Conservation (phyloP, 306 rosid genomes). For the Mucuna pruriens region DNA sequence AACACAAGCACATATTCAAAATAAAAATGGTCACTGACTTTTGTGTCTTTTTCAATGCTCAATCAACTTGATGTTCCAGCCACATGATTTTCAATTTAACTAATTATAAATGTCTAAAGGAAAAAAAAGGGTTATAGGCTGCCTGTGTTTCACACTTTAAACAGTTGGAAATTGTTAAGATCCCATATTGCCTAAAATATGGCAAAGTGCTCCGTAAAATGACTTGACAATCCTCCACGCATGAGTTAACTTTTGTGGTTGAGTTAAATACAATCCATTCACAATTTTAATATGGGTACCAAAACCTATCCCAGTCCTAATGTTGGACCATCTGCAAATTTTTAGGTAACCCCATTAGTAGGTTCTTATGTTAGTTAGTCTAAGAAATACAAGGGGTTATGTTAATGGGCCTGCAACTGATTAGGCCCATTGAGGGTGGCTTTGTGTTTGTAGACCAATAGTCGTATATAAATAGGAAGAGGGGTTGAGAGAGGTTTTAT, state of each 20-base stretch:
- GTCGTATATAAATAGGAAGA: too few relatives aligned
- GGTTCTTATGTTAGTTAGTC: too few relatives aligned
- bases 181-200: background rate
- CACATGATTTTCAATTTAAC: background rate
- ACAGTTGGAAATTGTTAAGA: too few relatives aligned
- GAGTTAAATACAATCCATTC: background rate
- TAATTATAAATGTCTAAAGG: background rate
- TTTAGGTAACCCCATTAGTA: too few relatives aligned
- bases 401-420: too few relatives aligned
- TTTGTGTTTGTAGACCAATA: too few relatives aligned
- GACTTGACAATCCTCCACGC: background rate
- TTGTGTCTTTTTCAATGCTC: background rate
- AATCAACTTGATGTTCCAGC: background rate
- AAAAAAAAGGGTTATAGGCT: background rate
- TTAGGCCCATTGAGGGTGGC: too few relatives aligned
- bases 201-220: background rate
- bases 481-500: too few relatives aligned
- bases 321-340: background rate
- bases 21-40: background rate
- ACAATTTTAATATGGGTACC: background rate
- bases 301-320: background rate
- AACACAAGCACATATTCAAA: too few relatives aligned
- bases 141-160: background rate
- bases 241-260: too few relatives aligned
- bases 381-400: too few relatives aligned